phyloP scores from a whole-genome alignment of 495 filamentous ascomycete genomes.

The Wilcoxina mikolae region DNA sequence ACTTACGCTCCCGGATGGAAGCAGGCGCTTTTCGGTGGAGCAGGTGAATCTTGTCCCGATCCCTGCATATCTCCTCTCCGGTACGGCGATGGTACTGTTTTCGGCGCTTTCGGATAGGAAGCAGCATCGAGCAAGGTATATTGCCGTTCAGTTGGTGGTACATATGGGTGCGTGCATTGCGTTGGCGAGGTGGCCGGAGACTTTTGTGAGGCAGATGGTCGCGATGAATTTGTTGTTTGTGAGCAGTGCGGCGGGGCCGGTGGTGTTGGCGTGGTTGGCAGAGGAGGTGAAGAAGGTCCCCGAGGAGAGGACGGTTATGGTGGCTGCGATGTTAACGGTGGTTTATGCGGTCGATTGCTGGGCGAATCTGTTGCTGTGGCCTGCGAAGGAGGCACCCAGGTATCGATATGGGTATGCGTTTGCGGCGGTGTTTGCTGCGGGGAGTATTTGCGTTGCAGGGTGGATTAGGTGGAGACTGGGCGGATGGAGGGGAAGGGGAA shows the following conservation, averaged over 20 bases:
- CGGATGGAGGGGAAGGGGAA: too few species aligned
- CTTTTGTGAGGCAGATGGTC: not conserved
- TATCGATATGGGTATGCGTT: not conserved
- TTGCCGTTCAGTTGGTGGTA: not conserved
- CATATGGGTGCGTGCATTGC: not conserved
- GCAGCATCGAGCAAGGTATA: not conserved
- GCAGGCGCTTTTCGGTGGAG: not conserved
- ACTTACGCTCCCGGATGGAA: not conserved
- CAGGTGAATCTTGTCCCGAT: conserved; percentile 6
- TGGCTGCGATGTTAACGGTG: conserved; percentile 4
- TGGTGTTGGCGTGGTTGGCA: conserved; percentile 6
- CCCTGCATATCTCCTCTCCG: conserved; percentile 6
- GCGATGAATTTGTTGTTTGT: conserved; percentile 7
- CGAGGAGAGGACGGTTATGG: not conserved
- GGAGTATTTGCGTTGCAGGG: not conserved
- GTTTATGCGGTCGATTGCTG: conserved; percentile 6
- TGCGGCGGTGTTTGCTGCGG: not conserved
- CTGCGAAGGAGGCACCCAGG: conserved; percentile 2
- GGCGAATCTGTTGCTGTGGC: conserved; percentile 4
- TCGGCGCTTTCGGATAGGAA: not conserved
- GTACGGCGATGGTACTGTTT: not conserved
- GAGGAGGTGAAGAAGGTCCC: not conserved
- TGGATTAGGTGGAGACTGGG: not conserved
- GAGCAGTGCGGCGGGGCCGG: not conserved
- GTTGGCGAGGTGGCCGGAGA: not conserved